Evolutionary conservation across 257 asterid species (phyloP).

Genomic region (Schizonepeta tenuifolia): DNA sequence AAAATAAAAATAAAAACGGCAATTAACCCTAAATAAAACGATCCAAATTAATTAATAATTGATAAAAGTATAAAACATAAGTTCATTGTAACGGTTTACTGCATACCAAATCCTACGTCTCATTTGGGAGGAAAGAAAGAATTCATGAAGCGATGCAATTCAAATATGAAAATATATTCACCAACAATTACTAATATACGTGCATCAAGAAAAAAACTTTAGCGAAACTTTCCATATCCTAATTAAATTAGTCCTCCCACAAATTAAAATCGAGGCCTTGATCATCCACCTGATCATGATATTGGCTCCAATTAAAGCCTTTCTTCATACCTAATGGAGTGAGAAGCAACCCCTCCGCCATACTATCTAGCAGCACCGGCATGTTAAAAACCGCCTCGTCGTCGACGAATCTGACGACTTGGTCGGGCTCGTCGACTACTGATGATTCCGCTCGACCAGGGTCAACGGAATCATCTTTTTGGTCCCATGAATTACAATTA

Average conservation of each 20-base stretch:
- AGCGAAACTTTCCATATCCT: not conserved
- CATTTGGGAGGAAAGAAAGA: too few relatives aligned
- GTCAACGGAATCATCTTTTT: not conserved
- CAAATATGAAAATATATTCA: too few relatives aligned
- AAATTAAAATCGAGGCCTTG: slow-evolving; percentile 44
- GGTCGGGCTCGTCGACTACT: not conserved
- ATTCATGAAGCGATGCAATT: too few relatives aligned
- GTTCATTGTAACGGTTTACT: too few relatives aligned
- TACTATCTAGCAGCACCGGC: slow-evolving; percentile 67
- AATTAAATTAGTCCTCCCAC: slow-evolving; percentile 38
- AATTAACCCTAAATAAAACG: too few relatives aligned
- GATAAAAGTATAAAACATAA: too few relatives aligned
- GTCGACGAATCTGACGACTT: slow-evolving; percentile 40
- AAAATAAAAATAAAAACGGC: too few relatives aligned
- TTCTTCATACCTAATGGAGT: slow-evolving; percentile 75
- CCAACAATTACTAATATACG: too few relatives aligned
- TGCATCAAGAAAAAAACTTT: not conserved
- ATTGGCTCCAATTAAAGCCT: slow-evolving; percentile 57
- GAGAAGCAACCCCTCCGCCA: slow-evolving; percentile 87
- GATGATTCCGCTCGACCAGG: not conserved
- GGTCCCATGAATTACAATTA: not conserved
- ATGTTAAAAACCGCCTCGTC: slow-evolving; percentile 75
- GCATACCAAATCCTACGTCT: too few relatives aligned
- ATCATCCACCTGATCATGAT: slow-evolving; percentile 24
- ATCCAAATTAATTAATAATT: too few relatives aligned